phyloP scores from a whole-genome alignment of 2,329 filamentous ascomycete genomes.

The Bipolaris victoriae region DNA sequence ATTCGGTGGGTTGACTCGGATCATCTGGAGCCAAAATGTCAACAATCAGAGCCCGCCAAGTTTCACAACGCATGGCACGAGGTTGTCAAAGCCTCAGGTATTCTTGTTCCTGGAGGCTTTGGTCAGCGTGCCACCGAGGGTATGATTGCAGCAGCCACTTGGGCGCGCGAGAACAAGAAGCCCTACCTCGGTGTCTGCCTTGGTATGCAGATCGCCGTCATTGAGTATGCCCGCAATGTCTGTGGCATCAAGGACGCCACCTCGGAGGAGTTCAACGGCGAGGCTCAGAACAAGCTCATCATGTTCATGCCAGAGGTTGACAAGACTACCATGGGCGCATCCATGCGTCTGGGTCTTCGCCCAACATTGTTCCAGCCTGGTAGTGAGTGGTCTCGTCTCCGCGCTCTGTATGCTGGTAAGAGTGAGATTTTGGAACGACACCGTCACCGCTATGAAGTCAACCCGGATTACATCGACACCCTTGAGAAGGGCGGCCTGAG shows the following conservation, averaged over 20 bases:
- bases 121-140: slow-evolving; percentile 83
- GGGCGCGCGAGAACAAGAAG: slow-evolving; percentile 79
- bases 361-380: slow-evolving; percentile 75
- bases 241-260: slow-evolving; percentile 66
- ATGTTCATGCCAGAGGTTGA: slow-evolving; percentile 93
- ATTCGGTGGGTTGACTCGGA: slow-evolving; percentile 85
- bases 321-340: slow-evolving; percentile 78
- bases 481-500: slow-evolving; percentile 72
- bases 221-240: slow-evolving; percentile 82
- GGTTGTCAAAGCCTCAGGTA: slow-evolving; percentile 72
- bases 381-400: slow-evolving; percentile 79
- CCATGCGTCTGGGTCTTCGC: slow-evolving; percentile 82
- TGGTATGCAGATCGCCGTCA: slow-evolving; percentile 90
- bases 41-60: slow-evolving; percentile 68
- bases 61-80: slow-evolving; percentile 88
- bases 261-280: slow-evolving; percentile 63
- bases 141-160: slow-evolving; percentile 87
- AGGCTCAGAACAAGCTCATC: slow-evolving; percentile 72
- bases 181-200: slow-evolving; percentile 91
- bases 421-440: slow-evolving; percentile 70
- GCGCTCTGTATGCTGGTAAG: slow-evolving; percentile 70
- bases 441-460: slow-evolving; percentile 89
- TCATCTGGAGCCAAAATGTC: slow-evolving; percentile 74
- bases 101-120: slow-evolving; percentile 78
- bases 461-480: slow-evolving; percentile 74